Percentiles rank a stretch among this genome's conserved stretches.
phyloP scores from a whole-genome alignment of 2,329 filamentous ascomycete species.

The Trichothecium roseum region DNA sequence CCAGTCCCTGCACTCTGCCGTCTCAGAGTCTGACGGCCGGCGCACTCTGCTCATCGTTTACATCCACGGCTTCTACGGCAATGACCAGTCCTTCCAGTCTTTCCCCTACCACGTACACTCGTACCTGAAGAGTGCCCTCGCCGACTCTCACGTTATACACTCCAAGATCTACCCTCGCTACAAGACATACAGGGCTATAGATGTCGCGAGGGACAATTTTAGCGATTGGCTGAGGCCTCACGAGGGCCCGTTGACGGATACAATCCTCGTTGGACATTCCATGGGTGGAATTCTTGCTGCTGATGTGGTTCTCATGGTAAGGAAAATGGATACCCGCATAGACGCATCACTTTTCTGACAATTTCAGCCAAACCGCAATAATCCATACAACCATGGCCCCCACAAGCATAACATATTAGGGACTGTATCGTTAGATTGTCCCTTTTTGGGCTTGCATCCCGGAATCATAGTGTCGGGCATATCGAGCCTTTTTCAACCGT shows the following conservation, averaged over 20 bases:
- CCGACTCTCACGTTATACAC: constrained; percentile 69
- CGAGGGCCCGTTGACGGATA: constrained; percentile 62
- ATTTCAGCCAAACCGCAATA: constrained; percentile 4
- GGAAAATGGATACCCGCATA: constrained; percentile 5
- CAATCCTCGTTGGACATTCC: constrained; percentile 77
- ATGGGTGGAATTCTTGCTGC: constrained; percentile 80
- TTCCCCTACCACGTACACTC: constrained; percentile 84
- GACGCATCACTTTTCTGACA: not conserved
- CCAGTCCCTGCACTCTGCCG: constrained; percentile 21
- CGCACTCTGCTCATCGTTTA: constrained; percentile 66
- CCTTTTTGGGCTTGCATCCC: constrained; percentile 80
- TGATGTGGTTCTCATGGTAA: constrained; percentile 61
- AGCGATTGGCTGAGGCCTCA: constrained; percentile 74
- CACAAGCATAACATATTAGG: constrained; percentile 72
- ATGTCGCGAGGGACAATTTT: constrained; percentile 71
- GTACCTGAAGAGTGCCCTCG: constrained; percentile 54
- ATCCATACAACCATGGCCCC: constrained; percentile 21
- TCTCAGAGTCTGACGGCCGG: constrained; percentile 13
- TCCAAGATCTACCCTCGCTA: constrained; percentile 79
- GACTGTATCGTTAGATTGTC: constrained; percentile 73
- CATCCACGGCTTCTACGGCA: constrained; percentile 85
- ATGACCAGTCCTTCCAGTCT: constrained; percentile 75
- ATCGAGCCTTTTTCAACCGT: constrained; percentile 59
- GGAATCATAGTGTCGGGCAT: constrained; percentile 77
- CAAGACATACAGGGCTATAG: constrained; percentile 62